These are phyloP conservation scores for Curvularia lunata DNA, from an alignment of 2,329 filamentous ascomycete genomes.

Conservation along the genomic window DNA sequence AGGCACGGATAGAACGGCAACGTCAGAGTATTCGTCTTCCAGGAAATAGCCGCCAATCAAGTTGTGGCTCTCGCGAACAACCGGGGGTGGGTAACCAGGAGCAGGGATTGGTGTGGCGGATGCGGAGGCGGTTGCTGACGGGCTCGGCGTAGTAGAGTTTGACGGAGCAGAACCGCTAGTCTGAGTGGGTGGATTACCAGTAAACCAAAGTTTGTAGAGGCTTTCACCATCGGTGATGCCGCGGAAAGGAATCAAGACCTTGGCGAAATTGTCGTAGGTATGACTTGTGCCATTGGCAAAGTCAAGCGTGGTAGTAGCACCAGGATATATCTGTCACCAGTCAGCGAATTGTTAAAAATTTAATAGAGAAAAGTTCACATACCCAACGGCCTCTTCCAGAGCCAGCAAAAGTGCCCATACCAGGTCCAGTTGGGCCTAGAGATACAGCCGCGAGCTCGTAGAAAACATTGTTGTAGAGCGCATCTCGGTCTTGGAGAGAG, in stretches of 20 bases:
- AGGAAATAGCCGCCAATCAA: conserved; percentile 57
- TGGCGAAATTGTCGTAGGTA: conserved; percentile 53
- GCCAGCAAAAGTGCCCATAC: conserved; percentile 52
- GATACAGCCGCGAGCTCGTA: conserved; percentile 51
- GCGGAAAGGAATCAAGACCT: conserved; percentile 50
- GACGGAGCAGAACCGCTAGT: conserved; percentile 1
- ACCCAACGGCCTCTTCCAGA: conserved; percentile 49
- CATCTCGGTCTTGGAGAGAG: conserved; percentile 63
- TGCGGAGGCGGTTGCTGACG: neutral
- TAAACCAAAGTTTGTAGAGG: conserved; percentile 49
- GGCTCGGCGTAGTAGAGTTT: neutral
- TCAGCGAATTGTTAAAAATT: neutral
- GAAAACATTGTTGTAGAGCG: conserved; percentile 61
- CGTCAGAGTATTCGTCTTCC: conserved; percentile 53
- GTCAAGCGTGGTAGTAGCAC: conserved; percentile 51
- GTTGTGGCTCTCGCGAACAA: conserved; percentile 51
- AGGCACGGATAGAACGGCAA: conserved; percentile 54
- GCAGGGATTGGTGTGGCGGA: conserved; percentile 34
- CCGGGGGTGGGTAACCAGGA: conserved; percentile 55
- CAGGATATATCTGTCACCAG: conserved; percentile 49
- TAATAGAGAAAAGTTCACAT: neutral
- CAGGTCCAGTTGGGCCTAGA: neutral
- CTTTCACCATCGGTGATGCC: conserved; percentile 52
- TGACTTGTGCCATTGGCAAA: conserved; percentile 55
- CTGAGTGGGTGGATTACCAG: conserved; percentile 30